phyloP scores from a whole-genome alignment of 2,329 filamentous ascomycete species.

The Raffaelea arxii region DNA sequence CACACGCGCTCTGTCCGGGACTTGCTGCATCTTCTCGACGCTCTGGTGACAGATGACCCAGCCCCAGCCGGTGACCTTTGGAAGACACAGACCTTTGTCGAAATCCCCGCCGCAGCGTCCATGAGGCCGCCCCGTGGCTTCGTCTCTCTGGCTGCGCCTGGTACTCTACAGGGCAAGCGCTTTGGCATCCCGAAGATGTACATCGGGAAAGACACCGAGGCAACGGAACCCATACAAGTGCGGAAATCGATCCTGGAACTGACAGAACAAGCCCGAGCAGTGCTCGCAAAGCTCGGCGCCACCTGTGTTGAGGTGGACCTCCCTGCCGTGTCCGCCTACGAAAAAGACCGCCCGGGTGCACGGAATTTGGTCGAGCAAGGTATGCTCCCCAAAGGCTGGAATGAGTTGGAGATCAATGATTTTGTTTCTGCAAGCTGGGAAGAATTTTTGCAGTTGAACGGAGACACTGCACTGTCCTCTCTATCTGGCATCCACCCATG shows the following conservation, averaged over 20 bases:
- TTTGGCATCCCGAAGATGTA: conserved; percentile 2
- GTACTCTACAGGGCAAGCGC: background rate
- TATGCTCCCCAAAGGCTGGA: background rate
- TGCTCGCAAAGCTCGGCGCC: background rate
- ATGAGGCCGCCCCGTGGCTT: background rate
- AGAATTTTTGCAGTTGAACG: background rate
- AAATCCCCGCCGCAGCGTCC: background rate
- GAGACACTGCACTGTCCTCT: background rate
- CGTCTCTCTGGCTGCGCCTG: background rate
- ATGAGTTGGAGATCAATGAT: background rate
- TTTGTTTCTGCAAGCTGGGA: background rate
- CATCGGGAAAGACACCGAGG: background rate
- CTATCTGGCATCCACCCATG: background rate
- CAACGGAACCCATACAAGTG: background rate
- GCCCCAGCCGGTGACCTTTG: background rate
- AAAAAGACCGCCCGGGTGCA: background rate
- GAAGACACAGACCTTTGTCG: background rate
- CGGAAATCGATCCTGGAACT: background rate
- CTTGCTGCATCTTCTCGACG: background rate
- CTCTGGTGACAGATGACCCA: background rate
- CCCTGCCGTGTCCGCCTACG: background rate
- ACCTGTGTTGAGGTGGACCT: background rate
- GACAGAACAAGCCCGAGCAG: background rate
- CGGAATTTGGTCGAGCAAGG: background rate
- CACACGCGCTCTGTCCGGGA: conserved; percentile 1